Evolutionary conservation across 257 asterid species (phyloP).

Genomic region (Vinca minor): DNA sequence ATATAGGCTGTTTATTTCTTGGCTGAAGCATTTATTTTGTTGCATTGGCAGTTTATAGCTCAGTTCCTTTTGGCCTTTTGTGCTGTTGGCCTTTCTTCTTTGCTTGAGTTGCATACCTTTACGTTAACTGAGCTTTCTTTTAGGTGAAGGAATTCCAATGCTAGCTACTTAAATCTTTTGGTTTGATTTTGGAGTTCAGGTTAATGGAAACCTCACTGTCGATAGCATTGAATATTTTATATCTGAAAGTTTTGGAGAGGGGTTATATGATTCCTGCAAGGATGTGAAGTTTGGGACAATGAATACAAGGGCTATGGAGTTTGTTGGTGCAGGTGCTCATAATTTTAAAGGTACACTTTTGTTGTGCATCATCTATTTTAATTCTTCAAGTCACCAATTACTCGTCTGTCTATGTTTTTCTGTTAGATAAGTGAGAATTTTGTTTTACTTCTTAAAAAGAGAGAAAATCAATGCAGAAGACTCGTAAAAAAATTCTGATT

Average conservation of each 20-base stretch:
- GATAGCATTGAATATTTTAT: constrained; percentile 68
- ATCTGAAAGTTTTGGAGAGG: constrained; percentile 62
- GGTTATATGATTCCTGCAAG: constrained; percentile 78
- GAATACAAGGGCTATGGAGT: constrained; percentile 89
- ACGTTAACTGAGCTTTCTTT: background rate
- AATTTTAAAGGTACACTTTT: constrained; percentile 49
- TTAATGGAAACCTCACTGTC: constrained; percentile 49
- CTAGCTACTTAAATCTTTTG: background rate
- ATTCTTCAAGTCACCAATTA: background rate
- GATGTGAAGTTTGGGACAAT: constrained; percentile 90
- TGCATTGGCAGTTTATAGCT: constrained; percentile 32
- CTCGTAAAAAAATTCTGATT: background rate
- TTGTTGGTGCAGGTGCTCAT: constrained; percentile 89
- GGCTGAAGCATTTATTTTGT: background rate
- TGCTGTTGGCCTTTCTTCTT: background rate
- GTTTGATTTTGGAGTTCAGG: constrained; percentile 35
- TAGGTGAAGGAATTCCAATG: background rate
- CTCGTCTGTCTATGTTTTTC: background rate
- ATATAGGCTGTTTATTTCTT: background rate
- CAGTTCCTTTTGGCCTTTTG: constrained; percentile 9
- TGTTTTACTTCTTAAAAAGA: background rate
- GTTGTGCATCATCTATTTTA: background rate
- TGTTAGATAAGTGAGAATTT: background rate
- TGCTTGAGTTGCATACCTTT: background rate
- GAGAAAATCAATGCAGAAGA: background rate